Base-by-base conservation (phyloP, 768 basidiomycete genomes). In the Mycena chlorophos region DNA sequence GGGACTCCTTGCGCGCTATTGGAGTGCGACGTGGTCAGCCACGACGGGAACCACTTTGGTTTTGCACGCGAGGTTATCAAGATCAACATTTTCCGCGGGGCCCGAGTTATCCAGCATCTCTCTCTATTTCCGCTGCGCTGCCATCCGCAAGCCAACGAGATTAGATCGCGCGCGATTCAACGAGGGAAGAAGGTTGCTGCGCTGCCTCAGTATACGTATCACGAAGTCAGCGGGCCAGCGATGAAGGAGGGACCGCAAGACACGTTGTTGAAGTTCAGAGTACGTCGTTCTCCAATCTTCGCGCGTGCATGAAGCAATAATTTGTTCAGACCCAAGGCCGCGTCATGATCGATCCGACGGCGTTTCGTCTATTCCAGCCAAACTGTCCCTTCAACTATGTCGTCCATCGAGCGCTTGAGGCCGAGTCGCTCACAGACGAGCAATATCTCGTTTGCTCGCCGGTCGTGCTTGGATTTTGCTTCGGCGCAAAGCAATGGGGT, bases 401-500 rank as follows among this genome's bases (percentile, higher is more conserved):
- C 1, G 63, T 71, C 19, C 46, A 52, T 43, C 45, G 55, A 52
- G 34, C 37, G 16, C 38, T 69, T 6, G 57, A 60, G 16, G 43
- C 19, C 8, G 52, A 58, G 5, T 39, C 29, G n/a, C 39, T 70
- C 4, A 64, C 60, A 12, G 67, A 71, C 4, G 57, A 63, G 20
- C 57, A 69, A 25, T 65, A 62, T 54, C 57, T 63, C 52, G 62
- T 71, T 6, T 69, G 66, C 51, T 64, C 60, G 14, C 67, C 68
- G 4, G 54, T 67, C 29, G 49, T 62, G 1, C 54, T 64, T 5
- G 67, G 67, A 5, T 70, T 70, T 49, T 63, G 57, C 20, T 67
- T 70, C 27, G 63, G 56, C 17, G 58, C 48, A 3, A 71, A 70
- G 56, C 49, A 40, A 26, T 71, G 70, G 70, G 68, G 69, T 68